A percentile compares a stretch with the other conserved stretches of the same genome.
Conservation (phyloP, 140 eudicot genomes). For the Ambrosia hybrid region DNA sequence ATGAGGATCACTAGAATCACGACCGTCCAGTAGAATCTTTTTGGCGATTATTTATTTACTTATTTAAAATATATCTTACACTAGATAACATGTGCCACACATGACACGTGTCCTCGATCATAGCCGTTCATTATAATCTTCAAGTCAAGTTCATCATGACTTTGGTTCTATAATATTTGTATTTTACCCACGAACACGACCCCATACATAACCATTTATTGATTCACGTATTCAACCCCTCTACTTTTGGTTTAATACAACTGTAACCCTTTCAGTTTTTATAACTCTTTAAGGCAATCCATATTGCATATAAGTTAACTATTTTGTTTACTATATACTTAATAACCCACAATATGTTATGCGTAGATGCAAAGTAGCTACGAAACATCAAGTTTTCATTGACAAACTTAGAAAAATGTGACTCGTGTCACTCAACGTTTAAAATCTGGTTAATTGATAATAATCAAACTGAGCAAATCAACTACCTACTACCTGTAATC, state of each 20-base stretch:
- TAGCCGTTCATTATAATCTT: slow-evolving; percentile 19
- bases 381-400: too few relatives aligned
- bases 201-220: slow-evolving; percentile 10
- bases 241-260: background rate
- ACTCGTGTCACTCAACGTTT: background rate
- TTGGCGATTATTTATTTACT: background rate
- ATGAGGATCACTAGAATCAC: too few relatives aligned
- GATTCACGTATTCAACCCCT: background rate
- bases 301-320: background rate
- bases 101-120: too few relatives aligned
- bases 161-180: background rate
- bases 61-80: background rate
- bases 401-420: too few relatives aligned
- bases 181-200: slow-evolving; percentile 20
- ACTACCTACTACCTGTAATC: background rate
- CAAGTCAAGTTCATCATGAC: background rate
- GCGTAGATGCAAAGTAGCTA: too few relatives aligned
- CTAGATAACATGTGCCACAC: background rate
- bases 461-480: background rate
- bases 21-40: slow-evolving; percentile 20
- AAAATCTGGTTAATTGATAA: background rate
- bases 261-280: background rate
- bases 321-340: too few relatives aligned
- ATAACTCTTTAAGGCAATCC: background rate
- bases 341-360: too few relatives aligned